Percentiles rank a stretch among this genome's conserved stretches.
These are phyloP conservation scores for Forsythia suspensa DNA, from an alignment of 257 asterid genomes.

Conservation along the genomic window DNA sequence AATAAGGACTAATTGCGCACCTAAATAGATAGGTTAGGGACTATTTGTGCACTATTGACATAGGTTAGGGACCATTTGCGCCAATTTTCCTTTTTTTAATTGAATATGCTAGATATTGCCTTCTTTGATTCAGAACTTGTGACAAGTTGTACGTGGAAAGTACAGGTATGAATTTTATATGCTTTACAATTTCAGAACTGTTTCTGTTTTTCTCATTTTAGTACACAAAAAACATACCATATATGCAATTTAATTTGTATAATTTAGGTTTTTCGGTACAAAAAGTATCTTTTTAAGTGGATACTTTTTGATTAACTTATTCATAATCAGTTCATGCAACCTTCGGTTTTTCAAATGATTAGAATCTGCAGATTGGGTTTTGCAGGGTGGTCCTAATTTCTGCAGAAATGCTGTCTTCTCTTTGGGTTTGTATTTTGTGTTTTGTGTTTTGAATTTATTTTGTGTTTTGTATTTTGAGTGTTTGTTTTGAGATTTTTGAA, in stretches of 20 bases:
- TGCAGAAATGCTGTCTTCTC: constrained; percentile 2
- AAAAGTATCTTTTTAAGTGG: constrained; percentile 2
- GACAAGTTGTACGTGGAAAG: neutral
- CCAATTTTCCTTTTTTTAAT: neutral
- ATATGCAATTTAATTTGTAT: neutral
- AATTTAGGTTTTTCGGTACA: neutral
- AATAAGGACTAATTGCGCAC: no score
- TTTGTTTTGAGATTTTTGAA: no score
- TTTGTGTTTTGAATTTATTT: no score
- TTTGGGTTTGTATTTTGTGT: no score
- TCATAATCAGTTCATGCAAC: constrained; percentile 18
- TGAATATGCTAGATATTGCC: neutral
- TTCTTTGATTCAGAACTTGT: neutral
- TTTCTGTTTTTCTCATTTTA: neutral
- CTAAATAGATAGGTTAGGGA: no score
- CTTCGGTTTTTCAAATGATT: constrained; percentile 24
- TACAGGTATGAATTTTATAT: neutral
- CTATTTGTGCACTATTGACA: no score
- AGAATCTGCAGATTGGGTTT: constrained; percentile 32
- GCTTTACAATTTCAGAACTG: neutral
- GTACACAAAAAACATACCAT: no score
- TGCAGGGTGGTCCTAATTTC: constrained; percentile 49
- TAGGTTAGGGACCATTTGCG: no score
- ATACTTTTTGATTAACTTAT: constrained; percentile 19
- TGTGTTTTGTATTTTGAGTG: no score